phyloP scores from a whole-genome alignment of 1,284 basidiomycete genomes.

The Chondrostereum purpureum region DNA sequence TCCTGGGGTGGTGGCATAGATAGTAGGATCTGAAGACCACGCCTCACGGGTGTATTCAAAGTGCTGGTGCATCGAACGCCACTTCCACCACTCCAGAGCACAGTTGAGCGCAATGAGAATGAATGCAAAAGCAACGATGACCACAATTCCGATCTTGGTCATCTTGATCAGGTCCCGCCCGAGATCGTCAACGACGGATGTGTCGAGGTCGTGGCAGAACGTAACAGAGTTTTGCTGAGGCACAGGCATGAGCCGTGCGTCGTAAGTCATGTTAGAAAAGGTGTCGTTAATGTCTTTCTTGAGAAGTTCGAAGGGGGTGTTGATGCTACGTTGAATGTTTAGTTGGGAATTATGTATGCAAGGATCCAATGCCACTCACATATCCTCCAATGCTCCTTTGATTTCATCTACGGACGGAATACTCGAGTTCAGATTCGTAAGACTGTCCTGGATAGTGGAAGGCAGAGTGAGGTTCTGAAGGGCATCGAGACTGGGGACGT shows the following conservation, averaged over 20 bases:
- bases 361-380: slow-evolving; percentile 43
- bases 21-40: slow-evolving; percentile 66
- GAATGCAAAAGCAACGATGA: slow-evolving; percentile 59
- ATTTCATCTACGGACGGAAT: slow-evolving; percentile 78
- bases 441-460: slow-evolving; percentile 65
- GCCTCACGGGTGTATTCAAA: slow-evolving; percentile 66
- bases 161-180: slow-evolving; percentile 70
- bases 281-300: slow-evolving; percentile 86
- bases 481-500: slow-evolving; percentile 62
- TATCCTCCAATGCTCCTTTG: slow-evolving; percentile 60
- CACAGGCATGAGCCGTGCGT: slow-evolving; percentile 66
- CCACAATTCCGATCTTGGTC: slow-evolving; percentile 69
- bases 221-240: slow-evolving; percentile 58
- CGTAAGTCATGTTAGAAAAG: slow-evolving; percentile 63
- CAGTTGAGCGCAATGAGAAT: slow-evolving; percentile 62
- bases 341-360: background rate
- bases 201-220: slow-evolving; percentile 75
- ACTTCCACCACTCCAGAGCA: slow-evolving; percentile 74
- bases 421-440: slow-evolving; percentile 72
- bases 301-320: slow-evolving; percentile 79
- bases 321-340: slow-evolving; percentile 45
- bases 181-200: slow-evolving; percentile 78
- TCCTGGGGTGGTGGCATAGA: slow-evolving; percentile 32
- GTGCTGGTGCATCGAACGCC: slow-evolving; percentile 60
- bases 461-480: slow-evolving; percentile 82